Evolutionary conservation across 1,139 yeast species (phyloP).

Genomic region (Sugiyamaella novakii): DNA sequence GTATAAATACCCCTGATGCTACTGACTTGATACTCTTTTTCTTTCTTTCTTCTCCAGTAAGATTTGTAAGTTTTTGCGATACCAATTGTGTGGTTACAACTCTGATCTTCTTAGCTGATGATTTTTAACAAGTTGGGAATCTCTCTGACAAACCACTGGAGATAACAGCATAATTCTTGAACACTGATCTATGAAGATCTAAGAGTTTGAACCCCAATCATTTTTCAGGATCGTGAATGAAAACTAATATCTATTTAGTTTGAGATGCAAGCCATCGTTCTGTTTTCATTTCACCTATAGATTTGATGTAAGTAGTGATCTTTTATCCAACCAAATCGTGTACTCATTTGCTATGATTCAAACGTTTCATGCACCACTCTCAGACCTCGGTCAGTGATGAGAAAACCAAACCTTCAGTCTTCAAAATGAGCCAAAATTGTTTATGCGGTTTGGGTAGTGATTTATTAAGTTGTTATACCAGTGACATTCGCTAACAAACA

Average conservation of each 20-base stretch:
- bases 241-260: too few species aligned
- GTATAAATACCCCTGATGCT: constrained; percentile 3
- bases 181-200: constrained; percentile 30
- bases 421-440: constrained; percentile 36
- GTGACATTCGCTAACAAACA: too few species aligned
- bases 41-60: background rate
- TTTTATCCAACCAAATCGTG: background rate
- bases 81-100: background rate
- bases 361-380: constrained; percentile 43
- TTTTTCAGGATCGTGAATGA: too few species aligned
- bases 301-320: background rate
- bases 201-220: background rate
- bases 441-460: background rate
- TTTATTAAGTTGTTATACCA: background rate
- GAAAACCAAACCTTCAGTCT: constrained; percentile 40
- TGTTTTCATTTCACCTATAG: background rate
- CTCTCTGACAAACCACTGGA: constrained; percentile 44
- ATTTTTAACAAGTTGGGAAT: constrained; percentile 42
- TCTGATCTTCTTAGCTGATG: constrained; percentile 29
- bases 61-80: constrained; percentile 3
- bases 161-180: constrained; percentile 36
- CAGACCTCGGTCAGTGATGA: constrained; percentile 35
- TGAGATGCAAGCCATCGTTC: too few species aligned
- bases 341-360: constrained; percentile 34
- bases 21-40: background rate